Percentiles rank a stretch among this genome's conserved stretches.
phyloP scores from a whole-genome alignment of 164 flowering plant species.

The Platanus orientalis region DNA sequence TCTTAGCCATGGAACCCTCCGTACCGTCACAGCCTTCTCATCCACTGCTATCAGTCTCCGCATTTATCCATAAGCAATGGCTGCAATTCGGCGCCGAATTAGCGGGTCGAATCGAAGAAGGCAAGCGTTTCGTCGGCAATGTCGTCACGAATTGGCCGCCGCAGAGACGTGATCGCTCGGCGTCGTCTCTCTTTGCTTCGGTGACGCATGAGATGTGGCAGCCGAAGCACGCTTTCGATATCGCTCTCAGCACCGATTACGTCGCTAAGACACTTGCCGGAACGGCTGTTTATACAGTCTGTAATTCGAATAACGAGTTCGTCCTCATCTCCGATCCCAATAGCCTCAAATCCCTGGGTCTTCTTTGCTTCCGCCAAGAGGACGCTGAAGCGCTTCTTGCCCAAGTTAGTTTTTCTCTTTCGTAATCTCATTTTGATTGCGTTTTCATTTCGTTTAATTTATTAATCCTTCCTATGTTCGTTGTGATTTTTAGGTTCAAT shows the following conservation, averaged over 20 bases:
- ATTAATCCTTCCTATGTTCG: no score
- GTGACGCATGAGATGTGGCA: conserved; percentile 30
- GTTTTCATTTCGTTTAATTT: background rate
- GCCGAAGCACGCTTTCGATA: conserved; percentile 34
- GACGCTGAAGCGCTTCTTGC: conserved; percentile 92
- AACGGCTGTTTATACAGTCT: conserved; percentile 77
- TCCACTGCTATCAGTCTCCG: conserved; percentile 53
- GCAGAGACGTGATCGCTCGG: background rate
- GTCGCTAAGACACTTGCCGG: conserved; percentile 81
- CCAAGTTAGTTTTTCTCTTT: conserved; percentile 40
- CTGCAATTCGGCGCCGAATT: conserved; percentile 47
- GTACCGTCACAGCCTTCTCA: conserved; percentile 31
- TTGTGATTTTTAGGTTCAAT: conserved; percentile 43
- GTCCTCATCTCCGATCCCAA: conserved; percentile 83
- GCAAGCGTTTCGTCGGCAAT: conserved; percentile 39
- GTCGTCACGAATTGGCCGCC: conserved; percentile 13
- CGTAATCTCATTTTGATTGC: background rate
- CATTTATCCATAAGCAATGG: conserved; percentile 55
- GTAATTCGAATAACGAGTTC: conserved; percentile 87
- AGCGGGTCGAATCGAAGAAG: conserved; percentile 44
- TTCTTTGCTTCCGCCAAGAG: conserved; percentile 85
- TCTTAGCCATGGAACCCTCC: conserved; percentile 31
- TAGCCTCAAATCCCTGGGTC: conserved; percentile 67
- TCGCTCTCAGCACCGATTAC: conserved; percentile 43
- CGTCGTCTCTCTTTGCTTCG: conserved; percentile 46